Percentiles rank a stretch among this genome's conserved stretches.
Evolutionary conservation across 805 yeast genomes (phyloP).

Genomic region (Helenozyma rhizophorensis): DNA sequence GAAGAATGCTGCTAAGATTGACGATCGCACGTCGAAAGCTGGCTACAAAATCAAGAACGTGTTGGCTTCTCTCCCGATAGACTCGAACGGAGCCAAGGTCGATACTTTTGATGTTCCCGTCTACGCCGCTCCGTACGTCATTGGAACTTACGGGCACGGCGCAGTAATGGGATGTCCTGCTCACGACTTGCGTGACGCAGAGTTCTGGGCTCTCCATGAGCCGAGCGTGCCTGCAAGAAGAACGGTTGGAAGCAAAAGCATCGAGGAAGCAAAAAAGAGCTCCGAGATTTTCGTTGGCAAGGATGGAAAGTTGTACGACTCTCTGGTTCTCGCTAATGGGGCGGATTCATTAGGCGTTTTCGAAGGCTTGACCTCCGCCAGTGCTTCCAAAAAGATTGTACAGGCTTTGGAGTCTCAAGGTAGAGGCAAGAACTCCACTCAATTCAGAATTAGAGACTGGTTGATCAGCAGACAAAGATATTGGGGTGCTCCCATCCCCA

Average conservation of each 20-base stretch:
- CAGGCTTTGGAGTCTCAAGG: constrained; percentile 32
- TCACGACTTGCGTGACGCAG: constrained; percentile 80
- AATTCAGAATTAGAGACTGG: constrained; percentile 85
- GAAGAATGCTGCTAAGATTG: constrained; percentile 43
- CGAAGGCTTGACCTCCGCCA: constrained; percentile 43
- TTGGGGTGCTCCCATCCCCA: constrained; percentile 99
- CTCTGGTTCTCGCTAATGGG: constrained; percentile 23
- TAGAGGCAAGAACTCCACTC: constrained; percentile 46
- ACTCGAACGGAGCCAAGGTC: constrained; percentile 19
- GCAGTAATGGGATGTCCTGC: constrained; percentile 99
- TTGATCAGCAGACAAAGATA: constrained; percentile 88
- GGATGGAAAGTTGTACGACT: constrained; percentile 36
- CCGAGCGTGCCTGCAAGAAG: constrained; percentile 39
- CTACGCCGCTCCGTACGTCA: constrained; percentile 86
- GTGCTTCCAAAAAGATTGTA: constrained; percentile 50
- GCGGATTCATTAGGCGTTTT: constrained; percentile 30
- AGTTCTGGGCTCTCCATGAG: constrained; percentile 68
- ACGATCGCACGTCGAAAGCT: constrained; percentile 30
- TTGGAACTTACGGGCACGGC: constrained; percentile 80
- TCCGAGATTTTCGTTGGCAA: constrained; percentile 46
- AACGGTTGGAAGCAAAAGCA: constrained; percentile 43
- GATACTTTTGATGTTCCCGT: constrained; percentile 52
- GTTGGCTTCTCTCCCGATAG: constrained; percentile 57
- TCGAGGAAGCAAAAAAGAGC: constrained; percentile 5
- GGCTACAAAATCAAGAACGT: constrained; percentile 53